Evolutionary conservation across 1,284 basidiomycete species (phyloP).

Genomic region (Ustilago nuda): DNA sequence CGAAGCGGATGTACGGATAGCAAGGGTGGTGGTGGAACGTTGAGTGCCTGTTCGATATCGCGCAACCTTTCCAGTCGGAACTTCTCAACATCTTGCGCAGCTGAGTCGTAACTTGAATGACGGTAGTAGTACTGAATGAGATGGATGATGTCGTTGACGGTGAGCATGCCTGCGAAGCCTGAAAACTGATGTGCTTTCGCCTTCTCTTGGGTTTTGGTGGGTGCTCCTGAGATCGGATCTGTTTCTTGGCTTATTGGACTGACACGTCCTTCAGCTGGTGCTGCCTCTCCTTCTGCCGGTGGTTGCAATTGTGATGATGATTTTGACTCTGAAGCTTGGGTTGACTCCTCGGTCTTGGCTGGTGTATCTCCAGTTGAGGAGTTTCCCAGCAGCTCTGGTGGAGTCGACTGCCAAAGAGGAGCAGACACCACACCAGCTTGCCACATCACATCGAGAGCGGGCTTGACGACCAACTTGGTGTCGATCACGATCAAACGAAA

Average conservation of each 20-base stretch:
- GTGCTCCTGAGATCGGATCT: neutral
- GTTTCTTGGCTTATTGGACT: conserved; percentile 22
- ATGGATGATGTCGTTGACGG: conserved; percentile 68
- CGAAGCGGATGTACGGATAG: conserved; percentile 85
- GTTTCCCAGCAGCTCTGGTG: conserved; percentile 29
- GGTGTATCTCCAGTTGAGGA: conserved; percentile 9
- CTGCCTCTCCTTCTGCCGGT: neutral
- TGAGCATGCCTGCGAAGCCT: conserved; percentile 68
- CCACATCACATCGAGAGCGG: conserved; percentile 68
- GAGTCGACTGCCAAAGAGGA: conserved; percentile 79
- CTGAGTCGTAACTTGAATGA: conserved; percentile 78
- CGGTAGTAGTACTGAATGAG: conserved; percentile 68
- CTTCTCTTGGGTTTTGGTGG: neutral
- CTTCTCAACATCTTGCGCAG: conserved; percentile 90
- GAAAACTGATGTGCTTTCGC: conserved; percentile 40
- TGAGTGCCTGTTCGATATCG: conserved; percentile 91
- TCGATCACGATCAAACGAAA: conserved; percentile 97
- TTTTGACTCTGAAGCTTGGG: neutral
- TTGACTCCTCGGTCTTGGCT: neutral
- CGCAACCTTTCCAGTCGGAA: conserved; percentile 79
- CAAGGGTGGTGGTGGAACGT: conserved; percentile 91
- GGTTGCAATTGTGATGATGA: neutral
- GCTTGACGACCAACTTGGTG: conserved; percentile 68
- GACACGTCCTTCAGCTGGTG: conserved; percentile 8
- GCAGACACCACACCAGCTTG: conserved; percentile 85